phyloP scores from a whole-genome alignment of 257 asterid genomes.

The Jacaranda copaia region DNA sequence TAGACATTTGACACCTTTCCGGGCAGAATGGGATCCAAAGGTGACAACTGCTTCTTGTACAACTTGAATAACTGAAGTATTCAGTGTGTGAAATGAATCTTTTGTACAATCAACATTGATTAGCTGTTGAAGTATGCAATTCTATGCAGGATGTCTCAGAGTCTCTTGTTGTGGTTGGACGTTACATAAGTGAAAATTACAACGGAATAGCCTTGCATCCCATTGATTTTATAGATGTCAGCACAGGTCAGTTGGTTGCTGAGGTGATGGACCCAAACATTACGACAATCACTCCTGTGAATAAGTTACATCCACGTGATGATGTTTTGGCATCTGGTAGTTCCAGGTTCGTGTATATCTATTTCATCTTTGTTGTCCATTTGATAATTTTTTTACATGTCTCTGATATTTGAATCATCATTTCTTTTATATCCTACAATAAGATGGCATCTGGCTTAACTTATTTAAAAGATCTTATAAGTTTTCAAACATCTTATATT shows the following conservation, averaged over 20 bases:
- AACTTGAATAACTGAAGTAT: slow-evolving; percentile 14
- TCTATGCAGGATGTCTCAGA: slow-evolving; percentile 83
- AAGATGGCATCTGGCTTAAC: background rate
- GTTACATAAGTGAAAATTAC: slow-evolving; percentile 93
- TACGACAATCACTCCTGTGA: slow-evolving; percentile 92
- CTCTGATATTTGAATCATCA: background rate
- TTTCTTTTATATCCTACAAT: background rate
- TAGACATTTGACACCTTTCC: slow-evolving; percentile 88
- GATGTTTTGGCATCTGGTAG: slow-evolving; percentile 97
- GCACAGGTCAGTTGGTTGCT: slow-evolving; percentile 90
- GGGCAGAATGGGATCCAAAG: slow-evolving; percentile 99
- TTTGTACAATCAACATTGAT: slow-evolving; percentile 7
- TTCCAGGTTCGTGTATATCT: slow-evolving; percentile 68
- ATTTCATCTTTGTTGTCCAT: background rate
- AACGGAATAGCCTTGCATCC: slow-evolving; percentile 95
- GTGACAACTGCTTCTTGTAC: slow-evolving; percentile 40
- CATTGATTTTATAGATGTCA: slow-evolving; percentile 82
- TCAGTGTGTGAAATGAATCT: background rate
- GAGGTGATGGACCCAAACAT: slow-evolving; percentile 93
- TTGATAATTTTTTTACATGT: background rate
- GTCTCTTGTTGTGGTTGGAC: slow-evolving; percentile 88
- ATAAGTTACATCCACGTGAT: slow-evolving; percentile 91
- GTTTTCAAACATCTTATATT: no score
- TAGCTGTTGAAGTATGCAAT: background rate
- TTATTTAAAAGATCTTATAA: no score